Percentiles rank a stretch among this genome's conserved stretches.
Evolutionary conservation across 768 basidiomycete species (phyloP).

Genomic region (Hypholoma sublateritium): DNA sequence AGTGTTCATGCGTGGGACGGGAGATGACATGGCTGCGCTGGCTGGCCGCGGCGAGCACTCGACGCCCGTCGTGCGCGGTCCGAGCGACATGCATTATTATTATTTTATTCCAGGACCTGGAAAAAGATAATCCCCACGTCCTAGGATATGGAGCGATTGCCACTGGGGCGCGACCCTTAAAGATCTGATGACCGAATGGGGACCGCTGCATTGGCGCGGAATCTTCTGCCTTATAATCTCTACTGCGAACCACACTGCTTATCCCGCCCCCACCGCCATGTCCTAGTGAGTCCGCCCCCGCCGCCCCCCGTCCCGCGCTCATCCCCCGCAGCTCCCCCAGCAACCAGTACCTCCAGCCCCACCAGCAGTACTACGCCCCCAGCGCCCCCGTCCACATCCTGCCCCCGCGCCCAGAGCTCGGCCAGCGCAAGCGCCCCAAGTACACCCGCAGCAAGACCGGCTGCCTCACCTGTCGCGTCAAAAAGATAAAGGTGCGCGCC

Average conservation of each 20-base stretch:
- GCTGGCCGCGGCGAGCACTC: slow-evolving; percentile 35
- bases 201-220: slow-evolving; percentile 37
- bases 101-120: slow-evolving; percentile 27
- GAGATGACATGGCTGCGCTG: slow-evolving; percentile 23
- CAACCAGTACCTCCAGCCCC: slow-evolving; percentile 41
- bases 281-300: slow-evolving; percentile 47
- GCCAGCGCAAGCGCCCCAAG: slow-evolving; percentile 81
- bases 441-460: slow-evolving; percentile 94
- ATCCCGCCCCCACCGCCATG: slow-evolving; percentile 47
- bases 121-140: slow-evolving; percentile 44
- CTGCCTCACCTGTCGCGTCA: slow-evolving; percentile 89
- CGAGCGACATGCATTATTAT: background rate
- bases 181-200: slow-evolving; percentile 60
- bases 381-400: slow-evolving; percentile 44
- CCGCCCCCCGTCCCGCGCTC: slow-evolving; percentile 7
- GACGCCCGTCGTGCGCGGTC: slow-evolving; percentile 10
- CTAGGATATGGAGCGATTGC: slow-evolving; percentile 43
- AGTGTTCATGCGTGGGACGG: slow-evolving; percentile 33
- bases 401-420: slow-evolving; percentile 48
- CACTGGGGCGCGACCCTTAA: slow-evolving; percentile 61
- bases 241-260: slow-evolving; percentile 30
- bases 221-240: slow-evolving; percentile 49
- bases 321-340: slow-evolving; percentile 33
- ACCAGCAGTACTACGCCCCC: slow-evolving; percentile 37
- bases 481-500: slow-evolving; percentile 84